phyloP scores from a whole-genome alignment of 176 grass and related monocot species.

The Hordeum vulgare region MorexV3_pseudomolecules_assembly NC_058524.1:431587480-431587979 shows the following conservation, averaged over 20 bases:
- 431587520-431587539: no score
- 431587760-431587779: constrained; percentile 13
- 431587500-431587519: no score
- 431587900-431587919: constrained; percentile 71
- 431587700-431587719: constrained; percentile 18
- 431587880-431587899: constrained; percentile 69
- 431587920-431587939: constrained; percentile 44
- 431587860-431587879: constrained; percentile 83
- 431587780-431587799: constrained; percentile 18
- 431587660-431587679: not conserved
- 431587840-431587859: constrained; percentile 67
- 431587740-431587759: constrained; percentile 17
- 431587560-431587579: not conserved
- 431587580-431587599: not conserved
- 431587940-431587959: constrained; percentile 13
- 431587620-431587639: not conserved
- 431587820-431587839: constrained; percentile 64
- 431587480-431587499: constrained; percentile 54
- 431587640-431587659: not conserved
- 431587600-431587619: not conserved
- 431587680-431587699: constrained; percentile 5
- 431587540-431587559: not conserved
- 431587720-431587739: constrained; percentile 18
- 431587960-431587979: constrained; percentile 3
- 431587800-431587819: constrained; percentile 14